These are phyloP conservation scores for Daldinia sp. DNA, from an alignment of 2,329 filamentous ascomycete species.

Conservation along the genomic window DNA sequence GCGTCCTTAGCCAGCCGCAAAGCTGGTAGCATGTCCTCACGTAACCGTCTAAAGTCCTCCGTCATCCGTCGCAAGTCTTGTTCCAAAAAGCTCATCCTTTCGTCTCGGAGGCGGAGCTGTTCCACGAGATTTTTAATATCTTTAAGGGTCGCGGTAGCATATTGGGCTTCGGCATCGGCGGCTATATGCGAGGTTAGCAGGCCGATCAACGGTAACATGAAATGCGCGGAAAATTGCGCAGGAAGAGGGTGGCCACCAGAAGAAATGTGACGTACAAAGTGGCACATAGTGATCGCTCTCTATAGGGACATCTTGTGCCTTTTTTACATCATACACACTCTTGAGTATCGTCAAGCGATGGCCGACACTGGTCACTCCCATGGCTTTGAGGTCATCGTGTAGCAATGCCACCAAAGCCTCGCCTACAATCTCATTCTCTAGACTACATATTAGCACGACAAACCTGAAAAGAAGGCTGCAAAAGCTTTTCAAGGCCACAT, in stretches of 20 bases:
- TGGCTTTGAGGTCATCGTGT: slow-evolving; percentile 94
- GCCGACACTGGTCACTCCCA: slow-evolving; percentile 92
- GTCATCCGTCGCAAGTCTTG: slow-evolving; percentile 84
- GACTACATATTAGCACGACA: slow-evolving; percentile 39
- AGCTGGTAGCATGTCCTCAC: slow-evolving; percentile 92
- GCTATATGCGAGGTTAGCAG: slow-evolving; percentile 63
- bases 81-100: slow-evolving; percentile 86
- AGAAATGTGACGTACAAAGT: slow-evolving; percentile 73
- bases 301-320: slow-evolving; percentile 89
- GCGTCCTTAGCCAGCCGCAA: slow-evolving; percentile 92
- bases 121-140: slow-evolving; percentile 93
- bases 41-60: slow-evolving; percentile 87
- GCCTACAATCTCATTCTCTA: slow-evolving; percentile 94
- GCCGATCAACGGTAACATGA: slow-evolving; percentile 15
- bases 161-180: slow-evolving; percentile 87
- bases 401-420: slow-evolving; percentile 89
- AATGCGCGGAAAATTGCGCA: slow-evolving; percentile 4
- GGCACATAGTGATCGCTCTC: slow-evolving; percentile 96
- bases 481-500: background rate
- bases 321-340: slow-evolving; percentile 95
- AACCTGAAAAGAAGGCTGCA: slow-evolving; percentile 37
- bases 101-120: slow-evolving; percentile 88
- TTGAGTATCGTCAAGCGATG: slow-evolving; percentile 96
- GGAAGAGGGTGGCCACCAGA: background rate
- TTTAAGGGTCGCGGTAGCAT: slow-evolving; percentile 88